A percentile compares a stretch with the other conserved stretches of the same genome.
These are phyloP conservation scores for Solanum hybrid DNA, from an alignment of 305 asterid genomes.

Conservation along the genomic window DNA sequence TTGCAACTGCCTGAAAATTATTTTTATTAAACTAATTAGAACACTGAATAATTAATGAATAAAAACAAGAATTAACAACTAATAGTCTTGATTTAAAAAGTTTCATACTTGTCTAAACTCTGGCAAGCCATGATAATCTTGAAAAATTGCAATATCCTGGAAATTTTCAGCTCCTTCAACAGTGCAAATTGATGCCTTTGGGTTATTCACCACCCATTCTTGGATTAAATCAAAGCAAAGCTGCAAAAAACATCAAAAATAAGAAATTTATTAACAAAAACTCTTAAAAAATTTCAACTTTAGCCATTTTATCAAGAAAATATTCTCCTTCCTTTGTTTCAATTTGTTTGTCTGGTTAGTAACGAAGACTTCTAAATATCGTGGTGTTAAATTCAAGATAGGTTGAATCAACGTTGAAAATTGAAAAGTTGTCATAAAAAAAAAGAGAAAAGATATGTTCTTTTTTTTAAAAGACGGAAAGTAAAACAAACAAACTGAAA, in stretches of 20 bases:
- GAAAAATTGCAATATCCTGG: conserved; percentile 55
- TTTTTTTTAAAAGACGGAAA: neutral
- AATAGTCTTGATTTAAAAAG: neutral
- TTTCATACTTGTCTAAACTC: conserved; percentile 53
- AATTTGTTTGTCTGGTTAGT: neutral
- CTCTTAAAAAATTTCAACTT: neutral
- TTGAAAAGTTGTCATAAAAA: neutral
- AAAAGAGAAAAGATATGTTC: no score
- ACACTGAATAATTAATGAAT: neutral
- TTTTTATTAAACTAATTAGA: neutral
- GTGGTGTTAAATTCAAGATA: neutral
- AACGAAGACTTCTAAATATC: no score
- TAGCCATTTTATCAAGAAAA: neutral
- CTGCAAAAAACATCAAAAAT: conserved; percentile 21
- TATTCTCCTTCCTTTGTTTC: neutral
- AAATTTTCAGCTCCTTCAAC: conserved; percentile 42
- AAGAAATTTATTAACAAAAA: neutral
- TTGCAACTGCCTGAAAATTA: conserved; percentile 55
- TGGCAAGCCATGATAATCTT: conserved; percentile 74
- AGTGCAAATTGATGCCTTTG: conserved; percentile 64
- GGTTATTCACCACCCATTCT: conserved; percentile 53
- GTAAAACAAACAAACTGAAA: neutral
- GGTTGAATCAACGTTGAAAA: no score
- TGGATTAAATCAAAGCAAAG: conserved; percentile 52
- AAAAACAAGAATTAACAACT: neutral